Percentiles rank a stretch among this genome's conserved stretches.
phyloP scores from a whole-genome alignment of 768 basidiomycete genomes.

The Neoboletus magnificus region DNA sequence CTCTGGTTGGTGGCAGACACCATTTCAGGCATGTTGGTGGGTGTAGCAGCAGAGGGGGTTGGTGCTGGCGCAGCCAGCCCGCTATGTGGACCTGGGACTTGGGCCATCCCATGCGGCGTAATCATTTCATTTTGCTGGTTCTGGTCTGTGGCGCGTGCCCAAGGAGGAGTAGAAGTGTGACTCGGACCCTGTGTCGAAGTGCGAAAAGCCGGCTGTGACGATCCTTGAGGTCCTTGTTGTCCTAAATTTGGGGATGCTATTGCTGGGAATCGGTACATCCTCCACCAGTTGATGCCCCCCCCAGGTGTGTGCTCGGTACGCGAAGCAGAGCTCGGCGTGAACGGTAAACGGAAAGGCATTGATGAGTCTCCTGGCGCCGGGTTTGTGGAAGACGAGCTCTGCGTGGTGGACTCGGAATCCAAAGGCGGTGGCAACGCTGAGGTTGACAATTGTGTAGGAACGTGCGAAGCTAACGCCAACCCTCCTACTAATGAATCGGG shows the following conservation, averaged over 20 bases:
- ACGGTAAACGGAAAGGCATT: constrained; percentile 32
- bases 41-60: constrained; percentile 10
- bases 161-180: constrained; percentile 15
- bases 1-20: constrained; percentile 10
- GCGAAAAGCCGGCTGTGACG: constrained; percentile 25
- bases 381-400: constrained; percentile 1
- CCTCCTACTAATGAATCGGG: constrained; percentile 7
- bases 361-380: constrained; percentile 15
- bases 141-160: constrained; percentile 14
- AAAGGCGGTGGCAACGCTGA: constrained; percentile 3
- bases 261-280: constrained; percentile 77
- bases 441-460: background rate
- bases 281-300: constrained; percentile 73
- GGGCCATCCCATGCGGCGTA: constrained; percentile 12
- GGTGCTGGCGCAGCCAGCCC: constrained; percentile 11
- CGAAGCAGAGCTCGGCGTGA: constrained; percentile 29
- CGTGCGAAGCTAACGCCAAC: background rate
- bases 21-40: constrained; percentile 17
- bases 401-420: background rate
- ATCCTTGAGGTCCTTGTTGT: constrained; percentile 14
- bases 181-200: constrained; percentile 19
- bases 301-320: constrained; percentile 39
- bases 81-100: constrained; percentile 15
- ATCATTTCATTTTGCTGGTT: constrained; percentile 21
- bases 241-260: constrained; percentile 42